Conservation (phyloP, 78 protist genomes). For the Isochrysis galbana region DNA sequence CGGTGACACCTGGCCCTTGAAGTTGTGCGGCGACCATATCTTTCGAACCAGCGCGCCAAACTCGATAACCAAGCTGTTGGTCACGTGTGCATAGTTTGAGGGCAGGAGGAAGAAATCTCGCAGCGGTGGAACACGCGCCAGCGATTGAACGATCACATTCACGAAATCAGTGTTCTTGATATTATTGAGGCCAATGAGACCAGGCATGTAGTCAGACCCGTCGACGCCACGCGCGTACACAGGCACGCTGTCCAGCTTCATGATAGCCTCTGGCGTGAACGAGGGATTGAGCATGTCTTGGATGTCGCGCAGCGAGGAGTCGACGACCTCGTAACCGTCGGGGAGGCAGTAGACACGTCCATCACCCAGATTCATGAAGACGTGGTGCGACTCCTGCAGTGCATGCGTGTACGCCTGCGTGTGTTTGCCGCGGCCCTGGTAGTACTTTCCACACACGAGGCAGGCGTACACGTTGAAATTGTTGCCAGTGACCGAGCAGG, state of each 20-base stretch:
- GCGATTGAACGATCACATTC: slow-evolving; percentile 88
- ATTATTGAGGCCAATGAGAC: slow-evolving; percentile 93
- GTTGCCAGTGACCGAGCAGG: slow-evolving; percentile 83
- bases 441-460: slow-evolving; percentile 96
- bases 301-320: slow-evolving; percentile 91
- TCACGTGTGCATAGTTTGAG: slow-evolving; percentile 26
- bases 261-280: background rate
- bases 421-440: slow-evolving; percentile 87
- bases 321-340: slow-evolving; percentile 93
- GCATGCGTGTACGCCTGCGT: slow-evolving; percentile 92
- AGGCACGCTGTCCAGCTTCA: slow-evolving; percentile 36
- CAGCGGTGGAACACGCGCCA: slow-evolving; percentile 67
- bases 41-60: slow-evolving; percentile 82
- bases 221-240: slow-evolving; percentile 47
- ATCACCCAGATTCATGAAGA: slow-evolving; percentile 86
- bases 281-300: slow-evolving; percentile 55
- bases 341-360: slow-evolving; percentile 90
- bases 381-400: slow-evolving; percentile 82
- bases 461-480: slow-evolving; percentile 95
- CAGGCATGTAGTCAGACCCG: slow-evolving; percentile 75
- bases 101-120: slow-evolving; percentile 79
- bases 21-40: slow-evolving; percentile 85
- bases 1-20: slow-evolving; percentile 86
- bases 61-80: slow-evolving; percentile 10
- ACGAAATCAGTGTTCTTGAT: slow-evolving; percentile 80